Evolutionary conservation across 1,139 yeast genomes (phyloP).

Genomic region (Torulaspora globosa): DNA sequence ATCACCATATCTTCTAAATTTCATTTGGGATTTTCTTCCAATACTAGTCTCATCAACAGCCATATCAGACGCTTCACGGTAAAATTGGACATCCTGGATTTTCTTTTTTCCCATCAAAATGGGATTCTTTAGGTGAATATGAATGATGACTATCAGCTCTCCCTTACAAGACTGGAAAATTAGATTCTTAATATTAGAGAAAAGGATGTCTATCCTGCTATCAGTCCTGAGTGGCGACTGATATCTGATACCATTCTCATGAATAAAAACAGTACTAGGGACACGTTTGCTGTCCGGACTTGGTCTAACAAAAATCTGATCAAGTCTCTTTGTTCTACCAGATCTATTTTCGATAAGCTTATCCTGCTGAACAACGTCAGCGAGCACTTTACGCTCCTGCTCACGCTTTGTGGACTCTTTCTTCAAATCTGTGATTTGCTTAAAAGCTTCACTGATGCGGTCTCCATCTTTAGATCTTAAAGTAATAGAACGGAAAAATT

Average conservation of each 20-base stretch:
- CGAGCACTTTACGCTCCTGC: constrained; percentile 84
- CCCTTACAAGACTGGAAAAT: constrained; percentile 96
- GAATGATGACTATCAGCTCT: constrained; percentile 87
- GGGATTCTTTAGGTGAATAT: constrained; percentile 87
- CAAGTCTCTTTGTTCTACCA: constrained; percentile 78
- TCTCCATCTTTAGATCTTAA: constrained; percentile 87
- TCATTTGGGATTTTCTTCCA: constrained; percentile 52
- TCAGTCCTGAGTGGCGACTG: constrained; percentile 79
- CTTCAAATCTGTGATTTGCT: constrained; percentile 87
- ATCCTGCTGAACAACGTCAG: constrained; percentile 93
- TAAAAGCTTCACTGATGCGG: constrained; percentile 85
- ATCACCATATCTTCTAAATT: constrained; percentile 89
- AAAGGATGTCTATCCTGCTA: constrained; percentile 81
- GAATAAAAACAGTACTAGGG: constrained; percentile 87
- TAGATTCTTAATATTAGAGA: constrained; percentile 85
- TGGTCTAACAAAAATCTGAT: constrained; percentile 87
- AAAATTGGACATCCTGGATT: constrained; percentile 92
- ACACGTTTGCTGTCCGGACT: constrained; percentile 94
- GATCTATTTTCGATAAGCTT: constrained; percentile 75
- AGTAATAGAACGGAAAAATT: constrained; percentile 82
- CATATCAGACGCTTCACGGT: constrained; percentile 94
- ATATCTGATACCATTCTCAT: constrained; percentile 93
- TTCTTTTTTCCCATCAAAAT: constrained; percentile 94
- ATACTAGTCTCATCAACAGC: constrained; percentile 98
- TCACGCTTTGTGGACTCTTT: constrained; percentile 89